Base-by-base conservation (phyloP, 139 green algal genomes). In the Trebouxia sp. region DNA sequence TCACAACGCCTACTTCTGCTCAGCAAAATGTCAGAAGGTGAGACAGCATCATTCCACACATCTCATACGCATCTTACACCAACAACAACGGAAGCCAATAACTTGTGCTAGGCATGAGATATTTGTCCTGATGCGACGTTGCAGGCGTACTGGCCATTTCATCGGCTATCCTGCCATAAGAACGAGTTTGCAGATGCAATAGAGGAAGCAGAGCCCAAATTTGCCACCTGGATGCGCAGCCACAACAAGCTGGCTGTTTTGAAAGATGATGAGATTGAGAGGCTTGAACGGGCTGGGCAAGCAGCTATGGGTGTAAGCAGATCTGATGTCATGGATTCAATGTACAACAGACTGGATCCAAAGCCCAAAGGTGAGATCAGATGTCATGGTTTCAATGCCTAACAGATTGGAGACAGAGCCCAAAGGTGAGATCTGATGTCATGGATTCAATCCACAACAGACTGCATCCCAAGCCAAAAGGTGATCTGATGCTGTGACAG, bases 101-200 rank as follows among this genome's bases (percentile, higher is more conserved):
- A 11, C 11, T 45, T 43, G 14, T 43, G 48, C 15, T 58, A 14
- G 48, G 48, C 48, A 14, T n/a, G 48, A 17, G 48, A n/a, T 17
- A 58, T 17, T 17, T 58, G 48, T 17, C 48, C 17, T 58, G 48
- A 58, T n/a, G 48, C 48, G 26, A 14, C 32, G 50, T 22, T 75
- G 53, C 85, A 93, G 87, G 86, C 89, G 3, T 96, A 97, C 88
- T 98, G 94, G 94, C 94, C 95, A 3, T 97, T 98, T 78, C 95
- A 98, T 84, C 88, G 88, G 51, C 22, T 80, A 0, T 62, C 82
- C 24, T 98, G 95, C 87, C 76, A 79, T 5, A 81, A 81, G 26
- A 98, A 98, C 85, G 94, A 98, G 47, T 98, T 98, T 89, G 95
- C 94, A 3, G 94, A 98, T 66, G 79, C 80, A 0, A 45, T 94